Base-by-base conservation (phyloP, 2,329 filamentous ascomycete genomes). In the Colletotrichum caudatum region DNA sequence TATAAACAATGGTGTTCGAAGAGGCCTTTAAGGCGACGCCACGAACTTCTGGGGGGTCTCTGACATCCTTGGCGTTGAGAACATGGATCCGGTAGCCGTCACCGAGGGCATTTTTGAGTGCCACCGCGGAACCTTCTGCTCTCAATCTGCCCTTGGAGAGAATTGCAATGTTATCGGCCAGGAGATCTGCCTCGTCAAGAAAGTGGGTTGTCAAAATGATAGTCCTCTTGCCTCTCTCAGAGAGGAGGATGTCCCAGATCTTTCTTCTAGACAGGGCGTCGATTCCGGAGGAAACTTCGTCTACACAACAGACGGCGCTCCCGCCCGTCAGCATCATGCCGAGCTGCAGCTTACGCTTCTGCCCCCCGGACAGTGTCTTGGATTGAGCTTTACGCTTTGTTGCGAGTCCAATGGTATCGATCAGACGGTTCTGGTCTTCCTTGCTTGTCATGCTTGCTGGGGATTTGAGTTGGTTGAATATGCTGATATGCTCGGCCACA, bases 311-410 rank as follows among this genome's bases (percentile, higher is more conserved):
- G 4, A 94, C 86, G 23, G 87, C 87, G 57, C 90, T 92, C 9
- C 91, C 92, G 61, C 92, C 92, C 1, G 91, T 92, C 72, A 94
- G 89, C 91, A 94, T 94, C 85, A 94, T 92, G 1, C 91, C 92
- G 5, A 94, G 83, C 78, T 94, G 92, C 8, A 94, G 83, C 77
- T 94, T 94, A 58, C 92, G 84, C 81, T 94, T 94, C 80, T 94
- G 92, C 1, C 92, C 92, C 14, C 92, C 92, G 56, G 91, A 93
- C 2, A 94, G 81, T 4, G 90, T 93, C 75, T 87, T 87, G 0
- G 91, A 85, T 68, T 84, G 83, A 1, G 91, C 88, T 14, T 87
- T 85, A 9, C 86, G 82, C 81, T 94, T 94, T 57, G 87, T 84
- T 9, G 84, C 83, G 2, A 94, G 84, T 75, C 93, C 92, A 76